Conservation (phyloP, 1,139 yeast genomes). For the Blastobotrys ciferrii region DNA sequence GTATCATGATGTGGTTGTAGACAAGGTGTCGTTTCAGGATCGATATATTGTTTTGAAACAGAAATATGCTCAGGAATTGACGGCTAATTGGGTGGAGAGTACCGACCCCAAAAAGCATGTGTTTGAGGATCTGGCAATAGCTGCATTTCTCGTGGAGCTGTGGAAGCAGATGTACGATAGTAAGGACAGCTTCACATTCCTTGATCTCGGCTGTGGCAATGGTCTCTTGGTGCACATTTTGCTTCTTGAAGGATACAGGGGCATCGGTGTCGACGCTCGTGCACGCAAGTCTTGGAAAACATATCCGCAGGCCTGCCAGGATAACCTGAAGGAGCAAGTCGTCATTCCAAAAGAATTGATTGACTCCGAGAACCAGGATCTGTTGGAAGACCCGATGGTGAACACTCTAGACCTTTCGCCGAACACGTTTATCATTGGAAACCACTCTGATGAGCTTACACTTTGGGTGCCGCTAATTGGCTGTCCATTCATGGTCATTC, state of each 20-base stretch:
- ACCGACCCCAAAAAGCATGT: slow-evolving; percentile 97
- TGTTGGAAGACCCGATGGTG: slow-evolving; percentile 58
- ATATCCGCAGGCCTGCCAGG: slow-evolving; percentile 63
- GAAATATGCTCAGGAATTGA: slow-evolving; percentile 71
- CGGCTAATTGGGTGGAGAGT: slow-evolving; percentile 85
- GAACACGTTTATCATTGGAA: slow-evolving; percentile 83
- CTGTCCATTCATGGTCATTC: slow-evolving; percentile 84
- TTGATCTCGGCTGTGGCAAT: slow-evolving; percentile 95
- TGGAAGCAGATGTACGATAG: slow-evolving; percentile 64
- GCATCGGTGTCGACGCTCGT: slow-evolving; percentile 88
- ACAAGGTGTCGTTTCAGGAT: slow-evolving; percentile 79
- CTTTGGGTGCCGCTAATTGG: slow-evolving; percentile 93
- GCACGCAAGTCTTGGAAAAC: slow-evolving; percentile 82
- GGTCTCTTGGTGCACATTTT: slow-evolving; percentile 80
- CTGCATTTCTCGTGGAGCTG: slow-evolving; percentile 87
- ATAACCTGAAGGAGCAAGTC: slow-evolving; percentile 65
- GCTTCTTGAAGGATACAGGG: slow-evolving; percentile 73
- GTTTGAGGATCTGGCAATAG: slow-evolving; percentile 93
- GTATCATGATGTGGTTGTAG: slow-evolving; percentile 81
- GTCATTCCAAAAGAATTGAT: slow-evolving; percentile 71
- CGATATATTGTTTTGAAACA: slow-evolving; percentile 77
- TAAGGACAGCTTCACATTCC: slow-evolving; percentile 58
- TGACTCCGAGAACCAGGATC: slow-evolving; percentile 55
- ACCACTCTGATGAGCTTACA: slow-evolving; percentile 92
- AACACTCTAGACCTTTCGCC: slow-evolving; percentile 50